Evolutionary conservation across 148 eudicot genomes (phyloP), one percentile per base, ranked within the genome.

Genomic region (Pouteria glomerata): DNA sequence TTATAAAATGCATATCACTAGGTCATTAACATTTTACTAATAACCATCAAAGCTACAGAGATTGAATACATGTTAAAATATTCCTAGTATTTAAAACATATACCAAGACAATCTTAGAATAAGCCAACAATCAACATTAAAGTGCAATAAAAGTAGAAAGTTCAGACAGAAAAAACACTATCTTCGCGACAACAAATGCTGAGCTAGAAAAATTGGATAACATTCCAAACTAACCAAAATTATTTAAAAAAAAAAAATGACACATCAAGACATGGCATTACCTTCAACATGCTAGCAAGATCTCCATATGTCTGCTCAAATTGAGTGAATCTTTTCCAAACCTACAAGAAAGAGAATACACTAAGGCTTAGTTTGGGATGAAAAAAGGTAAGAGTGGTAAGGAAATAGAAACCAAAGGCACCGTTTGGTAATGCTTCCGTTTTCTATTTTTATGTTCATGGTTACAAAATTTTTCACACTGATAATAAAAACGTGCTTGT

Each of bases 281-380:
- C 99, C 96, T 95, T 95, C 76, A 95, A 82, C 94, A 95, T 95
- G 83, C 99, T 95, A 60, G 96, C 81, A 79, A 95, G 97, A 80
- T 95, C 99, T 82, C 99, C 99, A 78, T 95, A 95, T 57, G 87
- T 91, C 80, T 91, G 96, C 87, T 95, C 99, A 83, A 95, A 95
- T 71, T 95, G 85, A n/a, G 73, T 68, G 75, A 91, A 95, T 72
- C 86, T 87, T 78, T 91, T 89, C 99, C 99, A 95, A 59, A 95
- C 91, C 99, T 95, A 78, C 71, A 78, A n/a, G 55, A 50, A 66
- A n/a, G n/a, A n/a, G n/a, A n/a, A n/a, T n/a, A n/a, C n/a, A n/a
- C n/a, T n/a, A n/a, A n/a, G n/a, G n/a, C n/a, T n/a, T n/a, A n/a
- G n/a, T n/a, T n/a, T n/a, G n/a, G n/a, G n/a, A n/a, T n/a, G n/a